phyloP scores from a whole-genome alignment of 2,329 filamentous ascomycete genomes.

The Aspergillus sp. region DNA sequence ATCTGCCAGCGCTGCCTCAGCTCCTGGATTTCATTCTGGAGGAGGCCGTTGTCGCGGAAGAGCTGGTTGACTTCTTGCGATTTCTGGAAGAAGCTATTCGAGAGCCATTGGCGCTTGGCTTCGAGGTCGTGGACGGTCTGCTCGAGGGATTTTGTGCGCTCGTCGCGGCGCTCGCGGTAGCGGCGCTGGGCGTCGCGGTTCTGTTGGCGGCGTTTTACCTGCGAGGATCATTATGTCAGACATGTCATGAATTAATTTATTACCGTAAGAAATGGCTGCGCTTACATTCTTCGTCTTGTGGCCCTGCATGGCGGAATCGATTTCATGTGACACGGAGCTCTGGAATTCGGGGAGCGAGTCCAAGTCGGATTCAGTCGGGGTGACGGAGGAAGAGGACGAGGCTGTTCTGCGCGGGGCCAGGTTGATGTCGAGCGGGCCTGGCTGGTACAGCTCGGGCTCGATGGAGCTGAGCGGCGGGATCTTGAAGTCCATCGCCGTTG shows the following conservation, averaged over 20 bases:
- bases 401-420: no score
- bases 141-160: not conserved
- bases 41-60: not conserved
- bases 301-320: not conserved
- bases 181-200: not conserved
- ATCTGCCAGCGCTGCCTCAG: not conserved
- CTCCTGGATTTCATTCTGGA: not conserved
- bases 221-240: no score
- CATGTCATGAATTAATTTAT: no score
- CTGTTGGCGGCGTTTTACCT: not conserved
- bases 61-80: not conserved
- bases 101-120: not conserved
- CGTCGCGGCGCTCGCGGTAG: not conserved
- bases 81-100: not conserved
- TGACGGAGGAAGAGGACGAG: not conserved
- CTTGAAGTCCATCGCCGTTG: not conserved
- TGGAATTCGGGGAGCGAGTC: not conserved
- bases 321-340: not conserved
- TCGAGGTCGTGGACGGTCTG: not conserved
- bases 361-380: not conserved
- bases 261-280: no score
- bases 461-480: not conserved
- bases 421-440: not conserved
- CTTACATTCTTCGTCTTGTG: not conserved
- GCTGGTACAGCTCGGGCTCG: not conserved